phyloP scores from a whole-genome alignment of 2,329 filamentous ascomycete genomes.

The Trichoderma citrinoviride region DNA sequence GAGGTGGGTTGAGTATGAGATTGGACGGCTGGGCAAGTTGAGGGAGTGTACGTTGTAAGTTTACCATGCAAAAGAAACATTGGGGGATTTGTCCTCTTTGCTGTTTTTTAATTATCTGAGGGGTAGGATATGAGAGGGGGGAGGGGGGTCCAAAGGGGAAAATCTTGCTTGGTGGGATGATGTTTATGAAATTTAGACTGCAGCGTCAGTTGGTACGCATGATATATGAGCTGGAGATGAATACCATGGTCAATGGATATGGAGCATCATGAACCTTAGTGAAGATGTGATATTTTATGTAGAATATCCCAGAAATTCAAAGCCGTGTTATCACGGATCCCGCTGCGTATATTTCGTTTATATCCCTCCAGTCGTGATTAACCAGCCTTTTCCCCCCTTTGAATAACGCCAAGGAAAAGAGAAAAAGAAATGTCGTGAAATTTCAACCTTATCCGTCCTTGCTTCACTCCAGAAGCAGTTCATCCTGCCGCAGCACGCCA shows the following conservation, averaged over 20 bases:
- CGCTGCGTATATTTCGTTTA: not conserved
- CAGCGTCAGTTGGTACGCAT: not conserved
- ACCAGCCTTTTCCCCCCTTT: not conserved
- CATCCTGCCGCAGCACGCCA: constrained; percentile 60
- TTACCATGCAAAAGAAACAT: not conserved
- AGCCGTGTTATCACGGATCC: not conserved
- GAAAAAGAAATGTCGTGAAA: not conserved
- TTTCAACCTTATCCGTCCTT: too few relatives aligned
- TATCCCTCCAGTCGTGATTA: not conserved
- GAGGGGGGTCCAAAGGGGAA: not conserved
- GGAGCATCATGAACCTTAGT: not conserved
- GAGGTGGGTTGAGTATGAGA: constrained; percentile 85
- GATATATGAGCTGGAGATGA: not conserved
- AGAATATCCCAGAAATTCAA: not conserved
- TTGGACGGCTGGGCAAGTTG: constrained; percentile 60
- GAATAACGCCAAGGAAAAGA: too few relatives aligned
- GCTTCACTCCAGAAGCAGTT: constrained; percentile 52
- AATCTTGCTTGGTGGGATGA: not conserved
- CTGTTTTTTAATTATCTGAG: too few relatives aligned
- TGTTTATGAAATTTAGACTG: not conserved
- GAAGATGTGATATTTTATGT: not conserved
- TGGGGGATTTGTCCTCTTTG: not conserved
- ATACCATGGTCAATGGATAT: not conserved
- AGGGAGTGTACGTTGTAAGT: constrained; percentile 62
- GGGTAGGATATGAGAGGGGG: not conserved